Evolutionary conservation across 2,329 filamentous ascomycete species (phyloP).

Genomic region (Alternaria hordeiaustralica): DNA sequence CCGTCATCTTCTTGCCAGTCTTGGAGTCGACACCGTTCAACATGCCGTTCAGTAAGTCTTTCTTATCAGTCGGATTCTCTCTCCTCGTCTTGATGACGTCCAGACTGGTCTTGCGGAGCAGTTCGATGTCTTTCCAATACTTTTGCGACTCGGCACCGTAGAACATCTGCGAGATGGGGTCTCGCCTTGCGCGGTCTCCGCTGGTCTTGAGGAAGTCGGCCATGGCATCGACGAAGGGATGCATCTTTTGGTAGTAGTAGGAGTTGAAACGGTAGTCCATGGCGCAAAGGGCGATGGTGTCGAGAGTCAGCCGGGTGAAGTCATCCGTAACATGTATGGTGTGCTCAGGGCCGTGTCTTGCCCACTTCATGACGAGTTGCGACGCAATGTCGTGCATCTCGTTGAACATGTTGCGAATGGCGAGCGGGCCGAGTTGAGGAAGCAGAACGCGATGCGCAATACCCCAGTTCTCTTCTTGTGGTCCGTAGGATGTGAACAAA

Average conservation of each 20-base stretch:
- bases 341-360: conserved; percentile 56
- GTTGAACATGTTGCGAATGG: conserved; percentile 72
- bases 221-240: conserved; percentile 50
- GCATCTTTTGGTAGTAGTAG: conserved; percentile 46
- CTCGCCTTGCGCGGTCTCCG: conserved; percentile 41
- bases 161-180: conserved; percentile 43
- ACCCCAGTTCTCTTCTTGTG: conserved; percentile 52
- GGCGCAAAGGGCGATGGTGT: conserved; percentile 49
- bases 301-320: conserved; percentile 48
- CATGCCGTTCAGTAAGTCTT: conserved; percentile 67
- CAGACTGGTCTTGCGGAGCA: conserved; percentile 62
- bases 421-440: conserved; percentile 72
- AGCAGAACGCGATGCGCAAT: conserved; percentile 70
- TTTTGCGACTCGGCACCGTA: conserved; percentile 51
- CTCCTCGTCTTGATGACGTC: conserved; percentile 65
- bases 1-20: conserved; percentile 64
- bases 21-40: conserved; percentile 66
- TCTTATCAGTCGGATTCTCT: conserved; percentile 60
- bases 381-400: conserved; percentile 64
- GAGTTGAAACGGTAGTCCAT: conserved; percentile 54
- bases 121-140: conserved; percentile 60
- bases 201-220: conserved; percentile 46
- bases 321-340: conserved; percentile 47
- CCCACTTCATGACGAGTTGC: conserved; percentile 73
- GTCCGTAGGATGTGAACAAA: conserved; percentile 50